These are phyloP conservation scores for Nepenthes gracilis DNA, from an alignment of 148 eudicot species.

Conservation along the genomic window DNA sequence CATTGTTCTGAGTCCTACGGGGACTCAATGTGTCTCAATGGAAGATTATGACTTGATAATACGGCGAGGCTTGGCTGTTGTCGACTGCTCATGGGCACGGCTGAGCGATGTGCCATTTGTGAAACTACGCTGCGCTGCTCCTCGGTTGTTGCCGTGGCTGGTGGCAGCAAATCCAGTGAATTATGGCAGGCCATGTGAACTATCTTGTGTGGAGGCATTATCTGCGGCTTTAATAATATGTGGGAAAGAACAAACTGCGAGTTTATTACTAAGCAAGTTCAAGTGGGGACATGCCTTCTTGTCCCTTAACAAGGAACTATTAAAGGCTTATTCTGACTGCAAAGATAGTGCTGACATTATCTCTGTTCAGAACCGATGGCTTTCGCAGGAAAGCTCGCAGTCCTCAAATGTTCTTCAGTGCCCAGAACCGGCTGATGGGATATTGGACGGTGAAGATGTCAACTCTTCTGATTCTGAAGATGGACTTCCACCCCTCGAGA, in stretches of 20 bases:
- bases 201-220: slow-evolving; percentile 94
- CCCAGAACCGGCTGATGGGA: slow-evolving; percentile 20
- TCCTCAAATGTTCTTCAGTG: slow-evolving; percentile 15
- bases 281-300: slow-evolving; percentile 99
- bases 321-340: slow-evolving; percentile 72
- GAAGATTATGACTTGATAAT: slow-evolving; percentile 62
- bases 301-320: slow-evolving; percentile 88
- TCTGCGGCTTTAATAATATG: slow-evolving; percentile 89
- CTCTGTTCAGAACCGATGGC: slow-evolving; percentile 73
- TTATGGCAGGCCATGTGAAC: slow-evolving; percentile 87
- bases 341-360: slow-evolving; percentile 74
- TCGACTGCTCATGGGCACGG: slow-evolving; percentile 97
- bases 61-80: slow-evolving; percentile 81
- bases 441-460: slow-evolving; percentile 25
- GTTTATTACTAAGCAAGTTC: slow-evolving; percentile 75
- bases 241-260: slow-evolving; percentile 82
- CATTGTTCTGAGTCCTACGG: slow-evolving; percentile 76
- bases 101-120: slow-evolving; percentile 82
- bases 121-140: slow-evolving; percentile 77
- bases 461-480: slow-evolving; percentile 67
- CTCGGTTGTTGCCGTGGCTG: slow-evolving; percentile 90
- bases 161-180: slow-evolving; percentile 97
- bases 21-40: slow-evolving; percentile 73
- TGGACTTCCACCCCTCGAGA: slow-evolving; percentile 87
- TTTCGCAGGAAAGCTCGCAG: slow-evolving; percentile 42